These are phyloP conservation scores for Neoboletus subvelutipes DNA, from an alignment of 768 basidiomycete genomes.

Conservation along the genomic window DNA sequence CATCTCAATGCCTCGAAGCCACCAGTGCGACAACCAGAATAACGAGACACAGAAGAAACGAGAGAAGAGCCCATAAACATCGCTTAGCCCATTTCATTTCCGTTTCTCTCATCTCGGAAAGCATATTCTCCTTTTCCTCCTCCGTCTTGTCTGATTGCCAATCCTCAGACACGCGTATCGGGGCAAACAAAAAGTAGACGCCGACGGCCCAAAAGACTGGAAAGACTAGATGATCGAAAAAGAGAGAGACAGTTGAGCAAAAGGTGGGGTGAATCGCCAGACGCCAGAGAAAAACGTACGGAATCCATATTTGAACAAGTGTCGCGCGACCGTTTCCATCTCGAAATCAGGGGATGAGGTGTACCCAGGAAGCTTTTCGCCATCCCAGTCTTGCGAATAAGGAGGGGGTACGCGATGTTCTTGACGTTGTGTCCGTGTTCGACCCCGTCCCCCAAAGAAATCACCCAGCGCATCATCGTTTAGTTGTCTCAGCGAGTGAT, in stretches of 20 bases:
- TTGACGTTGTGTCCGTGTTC: conserved; percentile 23
- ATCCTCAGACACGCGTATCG: conserved; percentile 46
- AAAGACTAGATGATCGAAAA: conserved; percentile 43
- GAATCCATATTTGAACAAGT: conserved; percentile 64
- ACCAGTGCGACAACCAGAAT: conserved; percentile 27
- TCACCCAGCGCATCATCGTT: conserved; percentile 32
- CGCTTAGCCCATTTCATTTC: conserved; percentile 59
- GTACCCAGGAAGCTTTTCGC: conserved; percentile 30
- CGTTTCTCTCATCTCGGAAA: conserved; percentile 45
- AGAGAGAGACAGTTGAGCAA: neutral
- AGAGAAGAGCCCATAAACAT: conserved; percentile 53
- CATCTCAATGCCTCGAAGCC: conserved; percentile 22
- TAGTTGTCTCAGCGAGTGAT: conserved; percentile 28
- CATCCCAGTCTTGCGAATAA: conserved; percentile 43
- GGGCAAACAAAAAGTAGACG: conserved; percentile 52
- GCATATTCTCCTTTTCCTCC: conserved; percentile 46
- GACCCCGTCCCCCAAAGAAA: conserved; percentile 31
- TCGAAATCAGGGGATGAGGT: conserved; percentile 37
- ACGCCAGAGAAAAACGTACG: conserved; percentile 36
- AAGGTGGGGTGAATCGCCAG: neutral
- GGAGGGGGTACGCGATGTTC: conserved; percentile 36
- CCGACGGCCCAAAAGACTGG: conserved; percentile 63
- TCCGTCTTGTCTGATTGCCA: conserved; percentile 60
- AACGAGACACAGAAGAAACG: conserved; percentile 41
- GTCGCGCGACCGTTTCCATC: conserved; percentile 55